Percentiles rank a stretch among this genome's conserved stretches.
Evolutionary conservation across 305 asterid genomes (phyloP).

Genomic region (Fraxinus baroniana): DNA sequence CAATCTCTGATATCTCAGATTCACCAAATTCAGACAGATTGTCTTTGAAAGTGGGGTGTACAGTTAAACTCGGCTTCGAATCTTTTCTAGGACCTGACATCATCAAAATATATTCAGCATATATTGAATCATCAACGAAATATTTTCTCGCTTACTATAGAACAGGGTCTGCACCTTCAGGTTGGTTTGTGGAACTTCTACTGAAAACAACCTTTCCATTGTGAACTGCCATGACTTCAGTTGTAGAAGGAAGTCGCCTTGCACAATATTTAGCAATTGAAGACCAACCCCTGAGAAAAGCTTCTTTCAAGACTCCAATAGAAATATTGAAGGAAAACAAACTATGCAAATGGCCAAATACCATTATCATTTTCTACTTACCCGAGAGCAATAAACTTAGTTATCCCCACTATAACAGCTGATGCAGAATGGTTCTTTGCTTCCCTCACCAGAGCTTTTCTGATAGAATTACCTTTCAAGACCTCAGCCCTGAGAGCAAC

Average conservation of each 20-base stretch:
- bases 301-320: slow-evolving; percentile 23
- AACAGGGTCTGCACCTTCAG: slow-evolving; percentile 27
- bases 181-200: slow-evolving; percentile 2
- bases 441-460: slow-evolving; percentile 67
- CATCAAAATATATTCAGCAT: slow-evolving; percentile 4
- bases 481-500: slow-evolving; percentile 7
- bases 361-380: slow-evolving; percentile 29
- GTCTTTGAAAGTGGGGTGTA: slow-evolving; percentile 29
- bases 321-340: not conserved
- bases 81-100: slow-evolving; percentile 25
- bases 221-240: slow-evolving; percentile 23
- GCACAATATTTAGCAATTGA: slow-evolving; percentile 84
- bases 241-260: slow-evolving; percentile 52
- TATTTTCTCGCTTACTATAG: not conserved
- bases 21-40: slow-evolving; percentile 55
- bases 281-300: slow-evolving; percentile 55
- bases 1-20: slow-evolving; percentile 49
- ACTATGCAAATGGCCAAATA: not conserved
- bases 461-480: slow-evolving; percentile 64
- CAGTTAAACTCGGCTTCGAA: slow-evolving; percentile 36
- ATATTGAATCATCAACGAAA: not conserved
- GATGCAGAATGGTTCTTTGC: slow-evolving; percentile 62
- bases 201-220: slow-evolving; percentile 22
- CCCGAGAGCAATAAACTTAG: slow-evolving; percentile 57
- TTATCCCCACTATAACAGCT: slow-evolving; percentile 70